Base-by-base conservation (phyloP, 225 moss, liverwort and hornwort genomes). In the Takakia lepidozioides region DNA sequence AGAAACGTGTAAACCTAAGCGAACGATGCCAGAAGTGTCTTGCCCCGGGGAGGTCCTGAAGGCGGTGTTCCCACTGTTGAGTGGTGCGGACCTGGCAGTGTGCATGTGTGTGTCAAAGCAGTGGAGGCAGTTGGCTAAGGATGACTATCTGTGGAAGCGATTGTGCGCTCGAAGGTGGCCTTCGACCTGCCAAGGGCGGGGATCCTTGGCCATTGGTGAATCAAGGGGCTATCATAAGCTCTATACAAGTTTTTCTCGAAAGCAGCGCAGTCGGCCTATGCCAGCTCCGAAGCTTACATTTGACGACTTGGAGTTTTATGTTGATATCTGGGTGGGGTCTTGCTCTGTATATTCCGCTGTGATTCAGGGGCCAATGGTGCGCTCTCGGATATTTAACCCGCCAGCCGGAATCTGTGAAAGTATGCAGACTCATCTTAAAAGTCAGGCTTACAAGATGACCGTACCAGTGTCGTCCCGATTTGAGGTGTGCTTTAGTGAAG, bases 91-190 rank as follows among this genome's bases (percentile, higher is more conserved):
- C 50, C 73, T 92, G 45, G 88, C 75, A 32, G 60, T 85, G 4
- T 87, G 92, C 60, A 82, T 92, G 85, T 85, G 92, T 49, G 92
- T 92, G 13, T 92, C 85, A 46, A 82, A 73, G 69, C 80, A 75
- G 52, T 92, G 92, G 92, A 72, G 80, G 38, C 82, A 88, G 27
- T 53, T 88, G 10, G 82, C 85, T 0, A 73, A 64, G 42, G 92
- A 92, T 44, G 85, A 92, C 27, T 87, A 82, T n/a, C 66, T 92
- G 0, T 92, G 92, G 92, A 85, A 83, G 66, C 79, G 72, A 50
- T 54, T 92, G 26, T 92, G 92, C 28, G 85, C 87, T 36, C 69
- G 64, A 62, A 82, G 86, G 42, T 92, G 87, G 87, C 92, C 92
- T 2, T 92, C 92, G 21, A 74, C 72, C 19, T 71, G 71, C 25